Evolutionary conservation across 352 stramenopile species (phyloP).

Genomic region (Pythium brassicae): DNA sequence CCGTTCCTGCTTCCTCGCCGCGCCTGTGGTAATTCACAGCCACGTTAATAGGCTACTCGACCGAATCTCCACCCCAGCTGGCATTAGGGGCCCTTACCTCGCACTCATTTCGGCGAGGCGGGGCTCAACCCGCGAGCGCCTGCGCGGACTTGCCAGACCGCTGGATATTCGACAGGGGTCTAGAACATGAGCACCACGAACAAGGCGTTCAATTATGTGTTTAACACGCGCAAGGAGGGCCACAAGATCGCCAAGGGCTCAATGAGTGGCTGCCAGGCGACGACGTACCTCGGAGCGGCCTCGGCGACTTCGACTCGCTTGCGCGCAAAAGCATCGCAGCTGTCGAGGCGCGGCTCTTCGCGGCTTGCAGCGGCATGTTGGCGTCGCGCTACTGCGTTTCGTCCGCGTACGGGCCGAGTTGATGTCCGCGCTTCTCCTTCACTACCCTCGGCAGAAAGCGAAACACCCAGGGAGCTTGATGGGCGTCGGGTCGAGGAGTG

Average conservation of each 20-base stretch:
- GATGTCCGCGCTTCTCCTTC: not conserved
- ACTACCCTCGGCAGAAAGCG: not conserved
- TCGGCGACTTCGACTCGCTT: not conserved
- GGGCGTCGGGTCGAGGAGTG: not conserved
- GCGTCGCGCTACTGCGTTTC: not conserved
- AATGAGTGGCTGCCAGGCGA: not conserved
- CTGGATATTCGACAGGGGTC: not conserved
- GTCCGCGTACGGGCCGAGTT: not conserved
- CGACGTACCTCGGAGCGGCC: not conserved
- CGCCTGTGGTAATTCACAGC: slow-evolving; percentile 8
- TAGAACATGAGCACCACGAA: not conserved
- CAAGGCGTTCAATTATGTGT: not conserved
- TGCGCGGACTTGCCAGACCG: not conserved
- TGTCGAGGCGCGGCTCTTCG: not conserved
- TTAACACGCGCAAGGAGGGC: not conserved
- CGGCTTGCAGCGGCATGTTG: not conserved
- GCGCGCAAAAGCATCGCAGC: not conserved
- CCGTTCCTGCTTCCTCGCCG: not conserved
- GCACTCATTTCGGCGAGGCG: slow-evolving; percentile 18
- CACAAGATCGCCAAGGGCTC: not conserved
- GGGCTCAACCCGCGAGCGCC: not conserved
- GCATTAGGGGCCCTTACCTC: slow-evolving; percentile 12
- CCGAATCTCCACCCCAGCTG: not conserved
- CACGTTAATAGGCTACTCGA: slow-evolving; percentile 21
- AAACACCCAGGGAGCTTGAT: not conserved